phyloP scores from a whole-genome alignment of 306 rosid species.

The Fragaria vesca region DNA sequence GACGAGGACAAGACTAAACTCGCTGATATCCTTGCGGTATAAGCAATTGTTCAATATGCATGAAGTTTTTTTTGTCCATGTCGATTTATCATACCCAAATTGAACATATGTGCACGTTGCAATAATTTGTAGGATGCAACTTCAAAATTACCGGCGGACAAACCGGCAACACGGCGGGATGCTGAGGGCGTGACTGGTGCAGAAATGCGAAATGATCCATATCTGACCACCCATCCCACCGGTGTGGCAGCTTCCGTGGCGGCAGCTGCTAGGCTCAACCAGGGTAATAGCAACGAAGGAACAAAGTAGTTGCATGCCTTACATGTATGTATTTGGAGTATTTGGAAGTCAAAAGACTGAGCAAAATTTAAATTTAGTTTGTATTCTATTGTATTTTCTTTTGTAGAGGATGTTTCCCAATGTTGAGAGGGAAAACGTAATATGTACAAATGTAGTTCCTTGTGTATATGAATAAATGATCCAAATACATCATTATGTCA shows the following conservation, averaged over 20 bases:
- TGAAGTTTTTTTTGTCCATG: not conserved
- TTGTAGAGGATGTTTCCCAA: not conserved
- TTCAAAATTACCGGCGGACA: slow-evolving; percentile 53
- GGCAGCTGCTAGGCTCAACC: slow-evolving; percentile 69
- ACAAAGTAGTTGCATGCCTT: not conserved
- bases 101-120: not conserved
- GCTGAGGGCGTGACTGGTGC: slow-evolving; percentile 67
- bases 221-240: slow-evolving; percentile 58
- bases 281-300: slow-evolving; percentile 12
- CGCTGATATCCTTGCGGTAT: slow-evolving; percentile 51
- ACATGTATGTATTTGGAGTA: not conserved
- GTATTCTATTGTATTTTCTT: not conserved
- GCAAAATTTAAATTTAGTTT: not conserved
- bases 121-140: slow-evolving; percentile 42
- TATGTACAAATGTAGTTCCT: not conserved
- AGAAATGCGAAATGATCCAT: slow-evolving; percentile 68
- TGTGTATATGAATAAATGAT: slow-evolving; percentile 8
- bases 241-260: slow-evolving; percentile 72
- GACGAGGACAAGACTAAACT: slow-evolving; percentile 61
- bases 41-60: not conserved
- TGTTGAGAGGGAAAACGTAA: too few species aligned
- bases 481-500: slow-evolving; percentile 1
- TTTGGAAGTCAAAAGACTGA: not conserved
- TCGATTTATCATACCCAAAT: not conserved
- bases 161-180: slow-evolving; percentile 51